Percentiles rank a stretch among this genome's conserved stretches.
Conservation (phyloP, 352 stramenopile genomes). For the Globisporangium orthogonon region DNA sequence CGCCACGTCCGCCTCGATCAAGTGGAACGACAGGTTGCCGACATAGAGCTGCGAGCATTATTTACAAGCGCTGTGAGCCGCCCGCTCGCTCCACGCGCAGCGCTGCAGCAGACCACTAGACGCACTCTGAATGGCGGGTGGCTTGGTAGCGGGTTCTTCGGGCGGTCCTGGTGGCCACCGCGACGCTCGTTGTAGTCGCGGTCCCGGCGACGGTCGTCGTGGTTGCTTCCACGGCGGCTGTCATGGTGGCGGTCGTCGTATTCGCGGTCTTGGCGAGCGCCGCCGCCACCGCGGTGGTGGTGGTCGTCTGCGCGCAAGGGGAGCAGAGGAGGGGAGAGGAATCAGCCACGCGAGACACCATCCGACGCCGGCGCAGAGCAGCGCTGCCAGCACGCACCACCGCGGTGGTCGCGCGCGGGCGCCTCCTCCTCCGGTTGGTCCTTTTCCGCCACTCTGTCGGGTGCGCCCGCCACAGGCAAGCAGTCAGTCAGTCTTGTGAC, state of each 20-base stretch:
- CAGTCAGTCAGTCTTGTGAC: neutral
- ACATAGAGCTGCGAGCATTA: constrained; percentile 48
- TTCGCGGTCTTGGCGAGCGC: constrained; percentile 17
- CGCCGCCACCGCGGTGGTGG: constrained; percentile 8
- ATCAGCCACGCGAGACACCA: neutral
- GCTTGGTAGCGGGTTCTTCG: constrained; percentile 75
- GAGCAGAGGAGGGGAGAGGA: neutral
- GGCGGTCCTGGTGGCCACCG: constrained; percentile 25
- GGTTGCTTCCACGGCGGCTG: constrained; percentile 22
- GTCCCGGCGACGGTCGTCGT: constrained; percentile 17
- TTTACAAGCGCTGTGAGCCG: neutral
- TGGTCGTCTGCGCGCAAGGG: constrained; percentile 16
- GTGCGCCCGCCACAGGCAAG: neutral
- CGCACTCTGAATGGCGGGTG: constrained; percentile 67
- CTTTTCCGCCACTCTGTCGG: constrained; percentile 26
- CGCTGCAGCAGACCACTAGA: neutral
- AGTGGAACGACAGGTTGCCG: constrained; percentile 74
- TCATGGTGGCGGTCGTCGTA: constrained; percentile 20
- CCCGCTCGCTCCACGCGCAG: neutral
- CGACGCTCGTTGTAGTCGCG: constrained; percentile 8
- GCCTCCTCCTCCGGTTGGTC: constrained; percentile 16
- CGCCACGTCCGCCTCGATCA: constrained; percentile 62
- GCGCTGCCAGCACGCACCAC: neutral
- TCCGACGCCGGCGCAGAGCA: neutral
- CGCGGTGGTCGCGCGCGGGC: constrained; percentile 16